Evolutionary conservation across 1,284 basidiomycete genomes (phyloP).

Genomic region (Marasmius sp.): DNA sequence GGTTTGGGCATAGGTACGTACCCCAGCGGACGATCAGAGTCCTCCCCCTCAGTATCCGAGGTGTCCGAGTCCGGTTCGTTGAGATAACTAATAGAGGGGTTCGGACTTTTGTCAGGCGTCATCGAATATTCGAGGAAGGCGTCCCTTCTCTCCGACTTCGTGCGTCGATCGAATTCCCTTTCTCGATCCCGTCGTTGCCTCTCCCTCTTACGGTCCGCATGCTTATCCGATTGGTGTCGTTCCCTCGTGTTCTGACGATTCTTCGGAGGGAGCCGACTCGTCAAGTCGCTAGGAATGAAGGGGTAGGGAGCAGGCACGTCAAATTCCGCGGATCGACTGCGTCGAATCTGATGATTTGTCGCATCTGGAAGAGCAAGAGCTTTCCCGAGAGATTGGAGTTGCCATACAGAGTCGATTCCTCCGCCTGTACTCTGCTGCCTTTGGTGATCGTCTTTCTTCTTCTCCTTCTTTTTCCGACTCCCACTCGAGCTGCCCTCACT

Average conservation of each 20-base stretch:
- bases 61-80: not conserved
- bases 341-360: not conserved
- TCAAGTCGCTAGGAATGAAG: not conserved
- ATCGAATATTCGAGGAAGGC: too few species aligned
- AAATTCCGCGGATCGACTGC: not conserved
- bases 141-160: not conserved
- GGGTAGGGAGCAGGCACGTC: not conserved
- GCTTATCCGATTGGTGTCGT: not conserved
- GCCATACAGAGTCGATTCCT: not conserved
- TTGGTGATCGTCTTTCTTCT: not conserved
- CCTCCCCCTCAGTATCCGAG: not conserved
- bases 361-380: not conserved
- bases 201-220: not conserved
- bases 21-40: not conserved
- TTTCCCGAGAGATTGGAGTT: not conserved
- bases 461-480: not conserved
- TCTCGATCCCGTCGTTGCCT: not conserved
- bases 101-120: not conserved
- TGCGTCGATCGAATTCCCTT: not conserved
- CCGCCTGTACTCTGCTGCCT: not conserved
- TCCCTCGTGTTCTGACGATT: not conserved
- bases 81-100: not conserved
- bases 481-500: not conserved
- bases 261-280: not conserved
- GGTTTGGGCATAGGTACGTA: not conserved